Evolutionary conservation across 257 asterid species (phyloP).

Genomic region (Cruciata laevipes): DNA sequence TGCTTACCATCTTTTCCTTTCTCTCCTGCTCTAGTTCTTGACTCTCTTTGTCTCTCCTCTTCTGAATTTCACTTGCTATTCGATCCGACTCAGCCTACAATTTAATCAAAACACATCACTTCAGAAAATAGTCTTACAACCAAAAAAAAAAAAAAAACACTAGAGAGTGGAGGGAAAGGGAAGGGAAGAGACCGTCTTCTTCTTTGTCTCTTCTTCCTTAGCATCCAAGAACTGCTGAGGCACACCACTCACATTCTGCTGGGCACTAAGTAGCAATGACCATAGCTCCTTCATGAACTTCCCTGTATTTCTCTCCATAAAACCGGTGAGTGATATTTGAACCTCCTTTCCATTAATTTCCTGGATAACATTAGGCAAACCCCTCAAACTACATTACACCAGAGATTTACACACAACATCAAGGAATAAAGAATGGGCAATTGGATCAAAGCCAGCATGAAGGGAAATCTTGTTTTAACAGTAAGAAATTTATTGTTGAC

Average conservation of each 20-base stretch:
- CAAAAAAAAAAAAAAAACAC: not conserved
- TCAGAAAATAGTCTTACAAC: slow-evolving; percentile 2
- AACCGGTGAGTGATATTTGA: slow-evolving; percentile 92
- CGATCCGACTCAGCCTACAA: slow-evolving; percentile 87
- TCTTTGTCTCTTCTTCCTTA: slow-evolving; percentile 87
- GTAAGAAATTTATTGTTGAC: not conserved
- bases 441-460: not conserved
- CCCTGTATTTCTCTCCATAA: slow-evolving; percentile 98
- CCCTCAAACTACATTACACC: slow-evolving; percentile 4
- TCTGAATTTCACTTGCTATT: slow-evolving; percentile 63
- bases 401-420: not conserved
- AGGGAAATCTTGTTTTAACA: not conserved
- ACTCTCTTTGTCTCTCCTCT: slow-evolving; percentile 71
- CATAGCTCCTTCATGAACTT: slow-evolving; percentile 99
- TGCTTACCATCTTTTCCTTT: slow-evolving; percentile 56
- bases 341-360: slow-evolving; percentile 85
- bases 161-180: not conserved
- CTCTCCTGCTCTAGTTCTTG: slow-evolving; percentile 60
- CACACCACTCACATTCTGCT: slow-evolving; percentile 81
- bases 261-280: slow-evolving; percentile 84
- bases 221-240: slow-evolving; percentile 97
- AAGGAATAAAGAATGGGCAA: not conserved
- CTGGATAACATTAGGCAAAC: slow-evolving; percentile 38
- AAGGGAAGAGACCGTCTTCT: slow-evolving; percentile 50
- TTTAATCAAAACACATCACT: slow-evolving; percentile 12